These are phyloP conservation scores for Polytrichum formosum DNA, from an alignment of 225 moss, liverwort and hornwort genomes.

Conservation along the genomic window DNA sequence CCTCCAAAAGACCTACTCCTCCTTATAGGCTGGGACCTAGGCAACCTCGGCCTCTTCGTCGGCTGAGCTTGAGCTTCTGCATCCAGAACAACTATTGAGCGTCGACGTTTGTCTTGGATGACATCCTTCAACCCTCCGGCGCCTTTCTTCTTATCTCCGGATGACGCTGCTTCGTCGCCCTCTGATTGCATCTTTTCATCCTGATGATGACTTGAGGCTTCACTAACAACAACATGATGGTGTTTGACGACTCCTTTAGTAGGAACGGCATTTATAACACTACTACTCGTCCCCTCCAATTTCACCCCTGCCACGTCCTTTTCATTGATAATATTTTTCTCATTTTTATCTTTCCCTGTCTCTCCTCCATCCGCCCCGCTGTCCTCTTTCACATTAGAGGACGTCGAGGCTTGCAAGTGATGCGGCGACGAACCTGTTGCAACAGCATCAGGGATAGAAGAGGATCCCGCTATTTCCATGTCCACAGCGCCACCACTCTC, in stretches of 20 bases:
- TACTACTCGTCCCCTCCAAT: constrained; percentile 13
- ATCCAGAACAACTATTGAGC: constrained; percentile 68
- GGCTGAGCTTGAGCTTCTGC: constrained; percentile 41
- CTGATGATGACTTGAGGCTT: background rate
- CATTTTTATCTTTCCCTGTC: background rate
- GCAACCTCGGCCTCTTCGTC: constrained; percentile 62
- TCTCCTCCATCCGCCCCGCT: constrained; percentile 10
- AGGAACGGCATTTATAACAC: constrained; percentile 10
- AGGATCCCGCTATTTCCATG: constrained; percentile 24
- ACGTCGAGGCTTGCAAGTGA: constrained; percentile 3
- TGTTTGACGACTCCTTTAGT: constrained; percentile 4
- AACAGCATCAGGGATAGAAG: constrained; percentile 20
- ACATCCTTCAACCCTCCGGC: constrained; percentile 44
- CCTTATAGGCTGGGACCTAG: constrained; percentile 39
- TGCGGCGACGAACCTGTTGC: constrained; percentile 2
- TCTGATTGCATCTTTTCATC: constrained; percentile 38
- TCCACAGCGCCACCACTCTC: constrained; percentile 12
- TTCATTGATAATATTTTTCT: background rate
- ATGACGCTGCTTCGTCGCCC: constrained; percentile 29
- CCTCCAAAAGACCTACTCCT: constrained; percentile 51
- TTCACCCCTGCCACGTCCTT: constrained; percentile 7
- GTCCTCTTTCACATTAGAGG: constrained; percentile 11
- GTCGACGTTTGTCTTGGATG: constrained; percentile 67
- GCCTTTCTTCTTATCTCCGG: constrained; percentile 42
- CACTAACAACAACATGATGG: constrained; percentile 1